Percentiles rank a stretch among this genome's conserved stretches.
These are phyloP conservation scores for Sarcomyxa edulis DNA, from an alignment of 768 basidiomycete genomes.

Conservation along the genomic window DNA sequence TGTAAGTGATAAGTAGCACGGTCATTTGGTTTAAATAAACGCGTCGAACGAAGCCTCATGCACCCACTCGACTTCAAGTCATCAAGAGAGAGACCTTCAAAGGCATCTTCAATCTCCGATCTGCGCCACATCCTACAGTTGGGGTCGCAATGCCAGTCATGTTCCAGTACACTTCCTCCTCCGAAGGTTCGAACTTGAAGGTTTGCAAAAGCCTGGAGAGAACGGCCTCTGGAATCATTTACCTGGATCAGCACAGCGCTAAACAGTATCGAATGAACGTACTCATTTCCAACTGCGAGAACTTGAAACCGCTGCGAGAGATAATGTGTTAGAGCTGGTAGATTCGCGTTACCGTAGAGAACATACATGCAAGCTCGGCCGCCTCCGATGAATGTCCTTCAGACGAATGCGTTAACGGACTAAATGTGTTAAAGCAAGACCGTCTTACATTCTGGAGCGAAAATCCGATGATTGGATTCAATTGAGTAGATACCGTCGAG, in stretches of 20 bases:
- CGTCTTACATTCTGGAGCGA: too few species aligned
- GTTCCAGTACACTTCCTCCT: slow-evolving; percentile 25
- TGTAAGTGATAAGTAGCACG: too few species aligned
- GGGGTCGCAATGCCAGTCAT: slow-evolving; percentile 21
- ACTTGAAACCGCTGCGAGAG: slow-evolving; percentile 41
- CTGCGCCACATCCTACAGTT: too few species aligned
- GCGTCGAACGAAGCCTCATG: too few species aligned
- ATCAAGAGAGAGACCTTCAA: too few species aligned
- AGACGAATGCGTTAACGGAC: not conserved
- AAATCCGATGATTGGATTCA: too few species aligned
- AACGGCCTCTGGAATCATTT: slow-evolving; percentile 23
- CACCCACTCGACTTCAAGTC: too few species aligned
- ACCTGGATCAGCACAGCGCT: not conserved
- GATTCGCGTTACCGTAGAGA: not conserved
- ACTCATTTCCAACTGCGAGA: slow-evolving; percentile 52
- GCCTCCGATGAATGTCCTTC: slow-evolving; percentile 41
- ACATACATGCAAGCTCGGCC: slow-evolving; percentile 41
- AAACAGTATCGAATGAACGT: slow-evolving; percentile 8
- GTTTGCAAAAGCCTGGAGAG: slow-evolving; percentile 19
- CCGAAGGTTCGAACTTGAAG: slow-evolving; percentile 21
- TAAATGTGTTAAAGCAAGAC: not conserved
- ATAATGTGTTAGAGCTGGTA: not conserved
- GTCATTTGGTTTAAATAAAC: too few species aligned
- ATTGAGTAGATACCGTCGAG: too few species aligned
- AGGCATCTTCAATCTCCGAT: too few species aligned